These are phyloP conservation scores for Odonthalia washingtoniensis DNA, from an alignment of 31 red algal species.

Conservation along the genomic window DNA sequence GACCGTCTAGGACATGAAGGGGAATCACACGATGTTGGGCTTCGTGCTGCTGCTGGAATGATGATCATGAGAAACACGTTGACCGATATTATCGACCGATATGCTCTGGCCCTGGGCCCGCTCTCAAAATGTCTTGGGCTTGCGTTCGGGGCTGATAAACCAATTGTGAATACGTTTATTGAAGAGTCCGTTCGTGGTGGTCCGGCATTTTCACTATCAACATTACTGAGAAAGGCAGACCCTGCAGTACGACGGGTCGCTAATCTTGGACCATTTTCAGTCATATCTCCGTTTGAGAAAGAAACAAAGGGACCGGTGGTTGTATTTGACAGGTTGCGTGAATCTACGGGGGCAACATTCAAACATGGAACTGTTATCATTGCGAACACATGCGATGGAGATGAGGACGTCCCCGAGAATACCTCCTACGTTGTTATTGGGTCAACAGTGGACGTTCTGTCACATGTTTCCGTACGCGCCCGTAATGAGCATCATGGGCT, in stretches of 20 bases:
- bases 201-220: constrained; percentile 77
- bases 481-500: constrained; percentile 91
- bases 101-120: constrained; percentile 60
- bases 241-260: constrained; percentile 82
- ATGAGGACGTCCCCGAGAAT: constrained; percentile 93
- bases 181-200: constrained; percentile 91
- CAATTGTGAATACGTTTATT: constrained; percentile 79
- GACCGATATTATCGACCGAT: constrained; percentile 86
- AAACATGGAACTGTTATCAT: constrained; percentile 80
- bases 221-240: constrained; percentile 72
- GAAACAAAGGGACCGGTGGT: constrained; percentile 74
- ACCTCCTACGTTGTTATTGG: constrained; percentile 82
- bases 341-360: constrained; percentile 66
- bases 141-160: constrained; percentile 71
- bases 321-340: constrained; percentile 72
- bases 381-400: constrained; percentile 81
- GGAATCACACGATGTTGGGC: constrained; percentile 90
- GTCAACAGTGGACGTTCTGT: constrained; percentile 93
- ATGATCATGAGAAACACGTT: constrained; percentile 75
- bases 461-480: constrained; percentile 89
- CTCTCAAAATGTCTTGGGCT: constrained; percentile 68
- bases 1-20: constrained; percentile 74
- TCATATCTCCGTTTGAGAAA: constrained; percentile 75
- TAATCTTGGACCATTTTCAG: constrained; percentile 74
- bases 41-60: constrained; percentile 86